A percentile compares a stretch with the other conserved stretches of the same genome.
These are phyloP conservation scores for Teratosphaeria pseudoeucalypti DNA, from an alignment of 2,329 filamentous ascomycete genomes.

Conservation along the genomic window DNA sequence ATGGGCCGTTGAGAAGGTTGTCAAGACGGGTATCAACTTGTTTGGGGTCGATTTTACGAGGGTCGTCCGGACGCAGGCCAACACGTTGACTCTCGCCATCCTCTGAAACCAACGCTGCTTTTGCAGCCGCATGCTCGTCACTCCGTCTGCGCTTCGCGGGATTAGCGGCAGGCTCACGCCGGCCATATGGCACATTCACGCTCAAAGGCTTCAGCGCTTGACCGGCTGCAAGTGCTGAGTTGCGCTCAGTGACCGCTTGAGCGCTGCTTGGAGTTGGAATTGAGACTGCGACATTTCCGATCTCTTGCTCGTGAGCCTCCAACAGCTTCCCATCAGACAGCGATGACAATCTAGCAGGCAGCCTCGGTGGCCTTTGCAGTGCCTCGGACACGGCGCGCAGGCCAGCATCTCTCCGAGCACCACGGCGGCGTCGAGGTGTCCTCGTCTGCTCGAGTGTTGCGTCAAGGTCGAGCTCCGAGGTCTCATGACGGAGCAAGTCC, in stretches of 20 bases:
- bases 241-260: not conserved
- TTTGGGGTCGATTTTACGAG: not conserved
- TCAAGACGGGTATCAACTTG: not conserved
- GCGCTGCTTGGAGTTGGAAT: not conserved
- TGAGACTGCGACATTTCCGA: not conserved
- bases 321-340: conserved; percentile 12
- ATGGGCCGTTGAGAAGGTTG: not conserved
- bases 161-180: not conserved
- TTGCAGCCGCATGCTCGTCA: conserved; percentile 7
- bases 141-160: conserved; percentile 5
- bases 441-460: conserved; percentile 15
- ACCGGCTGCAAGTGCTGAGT: not conserved
- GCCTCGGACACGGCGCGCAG: conserved; percentile 15
- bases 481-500: conserved; percentile 26
- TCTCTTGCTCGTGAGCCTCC: not conserved
- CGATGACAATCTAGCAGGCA: conserved; percentile 11
- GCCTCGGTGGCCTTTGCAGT: conserved; percentile 3
- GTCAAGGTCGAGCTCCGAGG: conserved; percentile 36
- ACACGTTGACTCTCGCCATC: conserved; percentile 16
- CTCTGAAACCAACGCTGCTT: conserved; percentile 19
- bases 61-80: not conserved
- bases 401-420: not conserved
- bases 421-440: conserved; percentile 24
- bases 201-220: conserved; percentile 10
- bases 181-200: conserved; percentile 12